Base-by-base conservation (phyloP, 2,329 filamentous ascomycete genomes). In the Arthrinium phaeospermum region DNA sequence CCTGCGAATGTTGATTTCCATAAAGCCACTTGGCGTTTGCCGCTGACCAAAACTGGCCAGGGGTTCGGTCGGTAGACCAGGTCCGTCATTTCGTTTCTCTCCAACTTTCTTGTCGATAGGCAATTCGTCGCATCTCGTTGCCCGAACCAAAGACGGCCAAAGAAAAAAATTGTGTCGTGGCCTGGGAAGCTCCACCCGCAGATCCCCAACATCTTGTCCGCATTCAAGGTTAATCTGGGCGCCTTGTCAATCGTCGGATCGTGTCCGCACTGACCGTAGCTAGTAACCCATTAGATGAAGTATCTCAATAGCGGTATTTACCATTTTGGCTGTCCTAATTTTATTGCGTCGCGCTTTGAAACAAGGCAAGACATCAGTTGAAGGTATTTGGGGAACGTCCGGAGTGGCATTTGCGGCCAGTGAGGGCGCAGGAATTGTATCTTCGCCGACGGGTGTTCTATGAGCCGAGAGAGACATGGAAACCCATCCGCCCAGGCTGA, bases 191-290 rank as follows among this genome's bases (percentile, higher is more conserved):
- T 74, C 74, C 75, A 78, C 78, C 79, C 82, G 82, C 82, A 83
- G 78, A 82, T 84, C 82, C 82, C 82, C 82, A 84, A 84, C 82
- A 83, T 78, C 77, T 83, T 83, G 81, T 83, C 82, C 82, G 82
- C 77, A 44, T 44, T 64, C 57, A 64, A 64, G 57, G 57, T 64
- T 64, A 64, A 61, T 41, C 41, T 10, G 57, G 57, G 22, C 13
- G 34, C 30, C 57, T 64, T 41, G 30, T 37, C 53, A 61, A 37
- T 24, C 57, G 22, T 64, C 57, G 34, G 57, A 64, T 64, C 57
- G 37, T 3, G 34, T n/a, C 34, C 57, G 57, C 57, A 64, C 57
- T 41, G 57, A n/a, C 57, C 57, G 22, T 41, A 41, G 22, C 19
- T n/a, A 19, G 34, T n/a, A 49, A n/a, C 19, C n/a, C 30, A 64